These are phyloP conservation scores for Candida cerambycidarum DNA, from an alignment of 805 yeast species.

Conservation along the genomic window DNA sequence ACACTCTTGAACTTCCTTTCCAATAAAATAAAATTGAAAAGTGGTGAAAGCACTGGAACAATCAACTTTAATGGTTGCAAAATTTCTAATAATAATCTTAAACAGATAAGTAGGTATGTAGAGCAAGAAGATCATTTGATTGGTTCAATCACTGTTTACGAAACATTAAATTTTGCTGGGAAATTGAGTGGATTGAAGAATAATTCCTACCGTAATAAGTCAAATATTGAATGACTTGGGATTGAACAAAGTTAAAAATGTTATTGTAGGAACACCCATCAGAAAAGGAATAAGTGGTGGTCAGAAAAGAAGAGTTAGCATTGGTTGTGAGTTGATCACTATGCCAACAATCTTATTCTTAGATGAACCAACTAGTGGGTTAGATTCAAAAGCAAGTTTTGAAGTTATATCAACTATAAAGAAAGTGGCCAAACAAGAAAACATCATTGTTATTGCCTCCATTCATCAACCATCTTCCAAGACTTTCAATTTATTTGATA, in stretches of 20 bases:
- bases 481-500: constrained; percentile 36
- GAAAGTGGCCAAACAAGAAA: constrained; percentile 35
- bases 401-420: constrained; percentile 49
- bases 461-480: constrained; percentile 51
- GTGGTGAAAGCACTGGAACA: constrained; percentile 18
- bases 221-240: constrained; percentile 14
- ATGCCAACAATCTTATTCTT: constrained; percentile 42
- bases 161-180: constrained; percentile 11
- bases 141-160: constrained; percentile 22
- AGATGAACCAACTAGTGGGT: constrained; percentile 63
- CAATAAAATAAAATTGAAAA: constrained; percentile 11
- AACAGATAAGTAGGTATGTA: constrained; percentile 17
- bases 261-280: constrained; percentile 21
- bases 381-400: constrained; percentile 57
- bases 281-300: constrained; percentile 25
- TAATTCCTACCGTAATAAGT: background rate
- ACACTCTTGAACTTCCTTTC: constrained; percentile 44
- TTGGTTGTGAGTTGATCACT: constrained; percentile 21
- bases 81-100: constrained; percentile 21
- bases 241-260: constrained; percentile 15
- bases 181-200: constrained; percentile 5
- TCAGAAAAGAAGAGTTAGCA: constrained; percentile 22
- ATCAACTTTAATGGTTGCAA: constrained; percentile 20
- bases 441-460: constrained; percentile 49
- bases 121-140: constrained; percentile 24